These are phyloP conservation scores for Colletotrichum tofieldiae DNA, from an alignment of 2,329 filamentous ascomycete species.

Conservation along the genomic window DNA sequence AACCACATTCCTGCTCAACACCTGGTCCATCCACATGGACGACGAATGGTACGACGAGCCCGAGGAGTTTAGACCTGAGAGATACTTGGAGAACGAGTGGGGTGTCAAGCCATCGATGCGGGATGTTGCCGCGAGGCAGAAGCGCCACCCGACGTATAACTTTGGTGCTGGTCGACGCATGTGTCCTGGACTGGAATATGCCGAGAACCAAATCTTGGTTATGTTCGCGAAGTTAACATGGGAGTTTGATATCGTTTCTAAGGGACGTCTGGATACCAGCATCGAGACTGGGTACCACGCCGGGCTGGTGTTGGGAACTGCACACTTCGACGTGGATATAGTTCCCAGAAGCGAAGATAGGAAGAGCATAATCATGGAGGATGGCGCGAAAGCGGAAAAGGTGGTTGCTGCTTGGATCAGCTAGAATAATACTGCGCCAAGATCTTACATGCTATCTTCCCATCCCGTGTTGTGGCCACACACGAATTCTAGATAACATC, in stretches of 20 bases:
- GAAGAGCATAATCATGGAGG: slow-evolving; percentile 37
- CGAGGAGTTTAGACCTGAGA: slow-evolving; percentile 48
- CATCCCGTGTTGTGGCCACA: no score
- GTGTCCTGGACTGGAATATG: slow-evolving; percentile 65
- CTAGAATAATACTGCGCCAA: background rate
- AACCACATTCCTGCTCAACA: slow-evolving; percentile 58
- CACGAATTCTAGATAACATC: no score
- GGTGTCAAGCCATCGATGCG: slow-evolving; percentile 33
- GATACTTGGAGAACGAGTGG: slow-evolving; percentile 46
- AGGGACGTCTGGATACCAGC: slow-evolving; percentile 46
- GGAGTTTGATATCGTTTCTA: slow-evolving; percentile 59
- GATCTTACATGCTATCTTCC: no score
- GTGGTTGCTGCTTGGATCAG: slow-evolving; percentile 6
- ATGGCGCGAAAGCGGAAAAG: slow-evolving; percentile 10
- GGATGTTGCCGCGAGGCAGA: slow-evolving; percentile 23
- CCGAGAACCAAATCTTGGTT: slow-evolving; percentile 60
- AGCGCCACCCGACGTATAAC: slow-evolving; percentile 52
- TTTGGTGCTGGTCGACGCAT: slow-evolving; percentile 65
- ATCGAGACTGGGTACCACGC: slow-evolving; percentile 48
- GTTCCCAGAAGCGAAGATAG: slow-evolving; percentile 43
- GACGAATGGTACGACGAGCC: slow-evolving; percentile 46
- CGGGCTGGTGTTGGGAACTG: slow-evolving; percentile 43
- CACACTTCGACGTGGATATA: slow-evolving; percentile 44
- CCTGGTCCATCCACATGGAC: slow-evolving; percentile 51
- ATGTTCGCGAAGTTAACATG: slow-evolving; percentile 61